A percentile compares a stretch with the other conserved stretches of the same genome.
These are phyloP conservation scores for Fraxinus greggii DNA, from an alignment of 305 asterid species.

Conservation along the genomic window DNA sequence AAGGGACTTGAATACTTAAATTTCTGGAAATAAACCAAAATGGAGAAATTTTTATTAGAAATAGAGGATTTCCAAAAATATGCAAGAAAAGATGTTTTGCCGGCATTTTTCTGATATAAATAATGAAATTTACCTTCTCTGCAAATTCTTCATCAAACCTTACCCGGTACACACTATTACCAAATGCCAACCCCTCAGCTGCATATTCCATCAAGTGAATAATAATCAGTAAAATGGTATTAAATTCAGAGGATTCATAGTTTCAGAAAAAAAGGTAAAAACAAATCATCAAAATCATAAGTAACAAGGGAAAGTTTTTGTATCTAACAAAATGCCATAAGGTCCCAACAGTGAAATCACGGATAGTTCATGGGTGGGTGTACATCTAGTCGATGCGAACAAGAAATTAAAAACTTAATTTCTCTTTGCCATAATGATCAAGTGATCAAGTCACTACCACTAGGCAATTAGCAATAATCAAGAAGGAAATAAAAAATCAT, in stretches of 20 bases:
- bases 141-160: conserved; percentile 71
- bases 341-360: neutral
- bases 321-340: neutral
- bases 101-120: neutral
- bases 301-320: neutral
- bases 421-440: neutral
- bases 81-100: neutral
- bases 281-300: neutral
- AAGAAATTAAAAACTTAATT: neutral
- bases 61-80: neutral
- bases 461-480: conserved; percentile 13
- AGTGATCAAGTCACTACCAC: neutral
- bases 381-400: neutral
- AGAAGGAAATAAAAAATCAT: neutral
- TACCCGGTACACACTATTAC: conserved; percentile 84
- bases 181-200: conserved; percentile 83
- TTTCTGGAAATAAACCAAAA: conserved; percentile 55
- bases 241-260: neutral
- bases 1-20: conserved; percentile 78
- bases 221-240: neutral
- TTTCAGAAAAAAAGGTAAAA: neutral
- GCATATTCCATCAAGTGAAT: conserved; percentile 32
- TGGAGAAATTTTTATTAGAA: conserved; percentile 1
- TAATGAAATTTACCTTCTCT: conserved; percentile 51
- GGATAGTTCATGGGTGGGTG: neutral